Base-by-base conservation (phyloP, 2,329 filamentous ascomycete species). In the Phaeophleospora eucalypticola region DNA sequence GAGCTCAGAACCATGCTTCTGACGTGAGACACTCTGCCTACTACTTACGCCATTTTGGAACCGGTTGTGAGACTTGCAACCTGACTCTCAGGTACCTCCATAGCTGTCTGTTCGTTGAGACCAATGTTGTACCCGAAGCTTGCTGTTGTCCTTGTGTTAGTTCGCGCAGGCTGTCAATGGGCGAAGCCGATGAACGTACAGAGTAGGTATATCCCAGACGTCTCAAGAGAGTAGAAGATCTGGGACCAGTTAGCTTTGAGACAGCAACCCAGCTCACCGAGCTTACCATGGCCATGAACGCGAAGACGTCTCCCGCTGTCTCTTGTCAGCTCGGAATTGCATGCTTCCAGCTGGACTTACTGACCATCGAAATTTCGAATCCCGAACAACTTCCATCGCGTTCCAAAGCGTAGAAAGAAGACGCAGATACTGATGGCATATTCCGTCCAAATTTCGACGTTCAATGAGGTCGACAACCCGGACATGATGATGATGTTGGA, bases 91-190 rank as follows among this genome's bases (percentile, higher is more conserved):
- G 61, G 60, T 4, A 66, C 48, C 33, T 52, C 41, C 53, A 58
- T 49, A 8, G 60, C 63, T 1, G 61, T 63, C 34, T 58, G 20
- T 6, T 46, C 41, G 20, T 53, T 58, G 18, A 65, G 49, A 3
- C 61, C 63, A 35, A 67, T 61, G 32, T 63, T 65, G 51, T 58
- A 65, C 19, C 62, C 62, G 34, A 54, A 59, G 10, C 48, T 32
- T n/a, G 43, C 60, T 62, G 34, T 7, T 29, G 24, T 29, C 24
- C n/a, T n/a, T n/a, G n/a, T n/a, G n/a, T n/a, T n/a, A n/a, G n/a
- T n/a, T n/a, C n/a, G n/a, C n/a, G n/a, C 12, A 27, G 9, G 14
- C 1, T 21, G 17, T 46, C 37, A 39, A 35, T n/a, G 14, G 2
- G 9, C n/a, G n/a, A n/a, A n/a, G n/a, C n/a, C n/a, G 14, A 9